Base-by-base conservation (phyloP, 2,329 filamentous ascomycete species). In the Hypoxylon sp. region DNA sequence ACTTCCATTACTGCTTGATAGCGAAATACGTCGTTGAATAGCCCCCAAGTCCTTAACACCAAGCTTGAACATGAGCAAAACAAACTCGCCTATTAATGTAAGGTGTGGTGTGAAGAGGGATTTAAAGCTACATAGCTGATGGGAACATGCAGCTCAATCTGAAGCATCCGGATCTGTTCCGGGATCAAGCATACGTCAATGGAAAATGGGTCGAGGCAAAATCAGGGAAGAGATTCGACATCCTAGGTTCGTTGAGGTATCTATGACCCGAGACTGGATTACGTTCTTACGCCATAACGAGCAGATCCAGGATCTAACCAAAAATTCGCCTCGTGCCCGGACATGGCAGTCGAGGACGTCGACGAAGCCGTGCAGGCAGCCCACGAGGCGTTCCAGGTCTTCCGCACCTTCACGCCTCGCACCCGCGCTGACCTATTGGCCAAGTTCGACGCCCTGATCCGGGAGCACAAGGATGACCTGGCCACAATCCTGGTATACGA, bases 401-500 rank as follows among this genome's bases (percentile, higher is more conserved):
- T 87, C 79, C 84, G 82, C 64, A 89, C 88, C 68, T 79, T 85
- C 60, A 91, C 86, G 70, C 89, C 90, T 0, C 83, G 88, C 15
- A 82, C 83, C 57, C 85, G 89, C 58, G 89, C 89, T 1, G 85
- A 90, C 72, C 85, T 87, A 78, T 80, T 92, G 8, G 78, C 89
- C 60, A 88, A 88, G 77, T 92, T 89, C 89, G 87, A 92, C 77
- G 77, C 83, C 2, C 81, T 92, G 61, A 91, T 91, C 70, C 84
- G 86, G 6, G 87, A 87, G 57, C 87, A 90, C 71, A 83, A 81
- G 66, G 86, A 89, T 54, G 89, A 92, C 71, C 79, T 92, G 35
- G 88, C 89, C 2, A 85, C 85, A 21, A 87, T 91, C 62, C 80
- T 91, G 2, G 89, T 88, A 0, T 87, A 89, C 69, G 87, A 89